Base-by-base conservation (phyloP, 2,329 filamentous ascomycete genomes). In the Colletotrichum incanum region DNA sequence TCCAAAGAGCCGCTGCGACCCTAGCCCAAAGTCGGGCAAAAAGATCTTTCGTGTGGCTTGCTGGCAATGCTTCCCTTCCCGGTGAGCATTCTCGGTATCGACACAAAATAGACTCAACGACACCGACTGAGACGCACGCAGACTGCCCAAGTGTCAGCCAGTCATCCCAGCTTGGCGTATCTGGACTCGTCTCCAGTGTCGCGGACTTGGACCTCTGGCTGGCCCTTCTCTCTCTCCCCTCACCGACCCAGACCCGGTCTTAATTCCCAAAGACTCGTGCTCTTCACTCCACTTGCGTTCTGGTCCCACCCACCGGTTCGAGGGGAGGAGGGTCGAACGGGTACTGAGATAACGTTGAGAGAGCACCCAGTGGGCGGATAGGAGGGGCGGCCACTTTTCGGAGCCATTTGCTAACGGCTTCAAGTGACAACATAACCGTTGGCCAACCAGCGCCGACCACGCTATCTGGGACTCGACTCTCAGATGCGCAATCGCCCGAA, bases 391-490 rank as follows among this genome's bases (percentile, higher is more conserved):
- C 69, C 65, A 69, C 59, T 59, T 60, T 69, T 64, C 69, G 65
- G 59, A 55, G 69, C 59, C 69, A 72, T 72, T 72, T 69, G 59
- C 69, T 69, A 72, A 72, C 69, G 59, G 54, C 69, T 72, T 72
- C 58, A 59, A 69, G 69, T 72, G 65, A 69, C 59, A 55, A n/a
- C 50, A 37, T 41, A 59, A 41, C 45, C 59, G 55, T 72, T 69
- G 69, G 69, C 69, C 69, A 72, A 72, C 69, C 69, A 72, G 65
- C 69, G 41, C 59, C 23, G 16, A 59, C 54, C 28, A 43, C 54
- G 69, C 69, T 72, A 72, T 72, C 69, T 64, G 69, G 65, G 56
- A 39, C 49, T 26, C 47, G 56, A 52, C 41, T 26, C 54, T 52
- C 67, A 54, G 54, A 61, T 61, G 41, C 47, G 66, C 67, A 67